phyloP scores from a whole-genome alignment of 306 rosid genomes.

The Oemleria cerasiformis region DNA sequence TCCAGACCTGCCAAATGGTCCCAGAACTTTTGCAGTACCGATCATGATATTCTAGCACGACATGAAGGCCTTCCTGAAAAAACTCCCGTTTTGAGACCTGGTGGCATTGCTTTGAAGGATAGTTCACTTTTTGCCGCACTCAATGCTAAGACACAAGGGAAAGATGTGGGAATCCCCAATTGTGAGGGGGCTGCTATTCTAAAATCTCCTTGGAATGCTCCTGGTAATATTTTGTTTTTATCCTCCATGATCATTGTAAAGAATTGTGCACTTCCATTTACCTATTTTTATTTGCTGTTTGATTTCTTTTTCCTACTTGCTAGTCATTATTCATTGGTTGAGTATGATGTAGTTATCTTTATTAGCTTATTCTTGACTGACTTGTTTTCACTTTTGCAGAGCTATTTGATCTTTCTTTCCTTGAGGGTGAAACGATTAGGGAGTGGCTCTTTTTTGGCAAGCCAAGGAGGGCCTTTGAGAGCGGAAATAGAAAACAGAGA shows the following conservation, averaged over 20 bases:
- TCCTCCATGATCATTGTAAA: slow-evolving; percentile 14
- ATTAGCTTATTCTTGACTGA: not conserved
- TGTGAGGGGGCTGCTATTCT: slow-evolving; percentile 98
- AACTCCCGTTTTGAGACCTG: slow-evolving; percentile 86
- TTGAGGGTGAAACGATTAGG: slow-evolving; percentile 85
- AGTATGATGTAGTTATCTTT: no score
- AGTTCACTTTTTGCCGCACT: slow-evolving; percentile 80
- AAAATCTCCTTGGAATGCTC: slow-evolving; percentile 98
- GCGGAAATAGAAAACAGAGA: slow-evolving; percentile 95
- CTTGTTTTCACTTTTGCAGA: slow-evolving; percentile 43
- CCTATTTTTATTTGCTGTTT: not conserved
- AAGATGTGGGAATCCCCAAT: slow-evolving; percentile 91
- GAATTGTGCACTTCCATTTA: not conserved
- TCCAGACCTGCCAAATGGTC: slow-evolving; percentile 86
- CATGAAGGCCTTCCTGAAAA: slow-evolving; percentile 92
- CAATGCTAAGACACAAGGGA: slow-evolving; percentile 76
- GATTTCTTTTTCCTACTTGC: not conserved
- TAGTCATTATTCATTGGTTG: not conserved
- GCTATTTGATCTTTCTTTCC: slow-evolving; percentile 75
- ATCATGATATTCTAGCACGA: slow-evolving; percentile 77
- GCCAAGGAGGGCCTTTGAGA: slow-evolving; percentile 95
- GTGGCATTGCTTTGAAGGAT: slow-evolving; percentile 91
- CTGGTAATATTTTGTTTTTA: slow-evolving; percentile 38
- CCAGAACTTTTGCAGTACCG: slow-evolving; percentile 86
- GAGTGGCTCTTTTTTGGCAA: slow-evolving; percentile 98